Evolutionary conservation across 305 asterid genomes (phyloP).

Genomic region (Coffea humblotiana): DNA sequence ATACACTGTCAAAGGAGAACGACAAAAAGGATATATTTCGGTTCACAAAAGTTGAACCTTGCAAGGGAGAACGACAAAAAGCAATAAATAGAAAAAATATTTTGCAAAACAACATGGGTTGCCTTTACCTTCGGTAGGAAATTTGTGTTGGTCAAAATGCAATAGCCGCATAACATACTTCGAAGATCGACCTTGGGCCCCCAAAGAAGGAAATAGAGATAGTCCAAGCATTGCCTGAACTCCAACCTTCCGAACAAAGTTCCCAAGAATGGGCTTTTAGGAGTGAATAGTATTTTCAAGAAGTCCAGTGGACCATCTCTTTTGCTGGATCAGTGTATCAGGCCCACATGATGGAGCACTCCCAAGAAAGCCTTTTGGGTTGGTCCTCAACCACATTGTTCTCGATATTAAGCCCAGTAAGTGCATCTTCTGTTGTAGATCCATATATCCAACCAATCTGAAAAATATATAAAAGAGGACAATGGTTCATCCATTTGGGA

Average conservation of each 20-base stretch:
- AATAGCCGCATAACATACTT: constrained; percentile 31
- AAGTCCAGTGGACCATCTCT: constrained; percentile 42
- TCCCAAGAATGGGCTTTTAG: constrained; percentile 24
- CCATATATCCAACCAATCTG: constrained; percentile 46
- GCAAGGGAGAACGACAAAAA: too few relatives aligned
- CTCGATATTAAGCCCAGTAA: constrained; percentile 34
- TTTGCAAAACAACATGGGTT: background rate
- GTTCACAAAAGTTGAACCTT: too few relatives aligned
- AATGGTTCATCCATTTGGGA: too few relatives aligned
- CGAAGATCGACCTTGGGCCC: constrained; percentile 33
- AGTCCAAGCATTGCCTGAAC: constrained; percentile 33
- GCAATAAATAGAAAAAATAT: too few relatives aligned
- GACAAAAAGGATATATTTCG: too few relatives aligned
- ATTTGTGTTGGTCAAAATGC: constrained; percentile 29
- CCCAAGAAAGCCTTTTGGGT: constrained; percentile 39
- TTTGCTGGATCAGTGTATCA: constrained; percentile 26
- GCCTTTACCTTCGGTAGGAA: constrained; percentile 32
- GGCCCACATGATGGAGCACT: constrained; percentile 35
- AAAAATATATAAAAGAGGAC: too few relatives aligned
- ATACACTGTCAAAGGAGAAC: too few relatives aligned
- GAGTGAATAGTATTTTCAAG: constrained; percentile 23
- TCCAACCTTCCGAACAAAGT: constrained; percentile 19
- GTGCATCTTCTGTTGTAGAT: constrained; percentile 29
- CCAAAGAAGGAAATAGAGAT: constrained; percentile 24
- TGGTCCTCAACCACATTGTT: constrained; percentile 25